Base-by-base conservation (phyloP, 2,329 filamentous ascomycete species). In the Seiridium cupressi region DNA sequence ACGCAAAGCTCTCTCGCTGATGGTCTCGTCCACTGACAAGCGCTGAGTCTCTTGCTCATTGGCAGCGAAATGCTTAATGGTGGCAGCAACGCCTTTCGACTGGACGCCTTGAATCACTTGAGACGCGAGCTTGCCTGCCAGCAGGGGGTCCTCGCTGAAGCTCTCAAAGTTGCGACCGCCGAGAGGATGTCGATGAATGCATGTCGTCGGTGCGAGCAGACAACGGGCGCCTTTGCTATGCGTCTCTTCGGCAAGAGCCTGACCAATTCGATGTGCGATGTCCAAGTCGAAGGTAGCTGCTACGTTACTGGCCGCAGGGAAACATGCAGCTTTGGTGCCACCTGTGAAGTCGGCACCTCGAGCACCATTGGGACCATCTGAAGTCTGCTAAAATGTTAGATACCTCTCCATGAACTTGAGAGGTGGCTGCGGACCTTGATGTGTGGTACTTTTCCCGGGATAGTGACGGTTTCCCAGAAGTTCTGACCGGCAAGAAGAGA, bases 141-240 rank as follows among this genome's bases (percentile, higher is more conserved):
- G 70, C 40, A 78, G 72, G 5, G 79, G 80, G 60, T 82, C 80
- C 62, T 82, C 78, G 34, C 74, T 77, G 59, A 80, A 78, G 51
- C 73, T 77, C 62, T 82, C 80, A 61, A 81, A 82, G 47, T 78
- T 78, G 38, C 80, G 75, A 3, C 80, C 80, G 5, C 79, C 79
- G 0, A 82, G 72, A 0, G 79, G 80, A 10, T 76, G 77, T 4
- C 79, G 74, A 46, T 81, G 78, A 44, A 81, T 80, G 64, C 76
- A 81, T 44, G 82, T 77, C 0, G 81, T 84, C 0, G 90, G 90
- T 2, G 89, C 90, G 8, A 93, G 79, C 65, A 89, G 84, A 13
- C 91, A 83, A 66, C 92, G 88, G 7, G 89, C 83, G 55, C 88
- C 89, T 74, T 93, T 93, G 56, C 66, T 69, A 11, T 68, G 65